phyloP scores from a whole-genome alignment of 169 alveolate species.

The Plasmodium adleri region DNA sequence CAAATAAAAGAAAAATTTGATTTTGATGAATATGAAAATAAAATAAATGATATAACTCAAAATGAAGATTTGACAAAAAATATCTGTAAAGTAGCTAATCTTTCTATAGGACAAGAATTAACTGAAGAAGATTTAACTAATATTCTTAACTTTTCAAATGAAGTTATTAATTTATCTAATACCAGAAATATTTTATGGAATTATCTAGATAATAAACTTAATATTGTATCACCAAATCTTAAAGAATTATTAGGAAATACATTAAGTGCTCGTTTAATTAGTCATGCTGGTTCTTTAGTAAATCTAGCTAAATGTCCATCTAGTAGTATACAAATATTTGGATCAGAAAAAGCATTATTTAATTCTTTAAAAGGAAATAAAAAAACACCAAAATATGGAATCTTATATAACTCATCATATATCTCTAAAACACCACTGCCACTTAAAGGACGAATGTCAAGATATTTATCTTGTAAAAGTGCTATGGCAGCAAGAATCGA shows the following conservation, averaged over 20 bases:
- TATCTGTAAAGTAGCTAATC: constrained; percentile 91
- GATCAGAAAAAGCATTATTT: constrained; percentile 98
- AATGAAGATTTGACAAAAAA: constrained; percentile 93
- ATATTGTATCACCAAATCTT: constrained; percentile 98
- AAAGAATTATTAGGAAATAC: constrained; percentile 96
- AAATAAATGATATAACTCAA: constrained; percentile 88
- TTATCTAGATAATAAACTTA: constrained; percentile 93
- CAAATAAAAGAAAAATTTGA: constrained; percentile 87
- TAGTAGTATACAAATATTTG: constrained; percentile 96
- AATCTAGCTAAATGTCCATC: constrained; percentile 97
- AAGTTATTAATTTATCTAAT: constrained; percentile 91
- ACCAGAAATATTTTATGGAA: constrained; percentile 92
- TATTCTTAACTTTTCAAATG: constrained; percentile 93
- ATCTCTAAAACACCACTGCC: constrained; percentile 96
- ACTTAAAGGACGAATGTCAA: constrained; percentile 96
- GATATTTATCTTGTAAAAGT: constrained; percentile 98
- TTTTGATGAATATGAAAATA: constrained; percentile 77
- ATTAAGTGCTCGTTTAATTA: constrained; percentile 96
- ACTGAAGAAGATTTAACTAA: constrained; percentile 92
- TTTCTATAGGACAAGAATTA: constrained; percentile 97
- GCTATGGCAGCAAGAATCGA: constrained; percentile 99
- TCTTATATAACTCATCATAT: constrained; percentile 96
- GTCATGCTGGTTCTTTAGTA: constrained; percentile 97
- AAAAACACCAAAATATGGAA: constrained; percentile 99
- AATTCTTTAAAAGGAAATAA: constrained; percentile 97